Percentiles rank a stretch among this genome's conserved stretches.
Conservation (phyloP, 1,139 yeast genomes). For the Lodderomyces orthopsilosis region DNA sequence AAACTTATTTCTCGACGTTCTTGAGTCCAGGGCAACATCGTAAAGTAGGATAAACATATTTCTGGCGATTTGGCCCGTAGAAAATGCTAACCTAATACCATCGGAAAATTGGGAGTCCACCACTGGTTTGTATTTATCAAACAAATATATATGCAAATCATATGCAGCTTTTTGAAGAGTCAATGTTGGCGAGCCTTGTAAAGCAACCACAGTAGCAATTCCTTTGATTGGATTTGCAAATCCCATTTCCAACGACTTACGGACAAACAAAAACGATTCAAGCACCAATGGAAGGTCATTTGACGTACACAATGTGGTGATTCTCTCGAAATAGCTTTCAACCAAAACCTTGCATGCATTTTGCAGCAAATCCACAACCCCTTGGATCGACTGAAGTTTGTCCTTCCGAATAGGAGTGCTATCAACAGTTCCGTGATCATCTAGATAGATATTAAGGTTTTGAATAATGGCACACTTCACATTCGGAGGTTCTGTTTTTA, state of each 20-base stretch:
- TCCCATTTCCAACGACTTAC: slow-evolving; percentile 57
- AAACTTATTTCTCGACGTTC: slow-evolving; percentile 48
- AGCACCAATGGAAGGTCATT: slow-evolving; percentile 44
- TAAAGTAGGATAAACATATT: slow-evolving; percentile 33
- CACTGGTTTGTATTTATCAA: slow-evolving; percentile 67
- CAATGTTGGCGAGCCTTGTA: slow-evolving; percentile 52
- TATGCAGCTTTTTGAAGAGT: slow-evolving; percentile 48
- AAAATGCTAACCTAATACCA: slow-evolving; percentile 58
- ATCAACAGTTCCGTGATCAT: slow-evolving; percentile 51
- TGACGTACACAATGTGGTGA: slow-evolving; percentile 48
- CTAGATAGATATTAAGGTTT: slow-evolving; percentile 55
- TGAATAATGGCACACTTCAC: slow-evolving; percentile 48
- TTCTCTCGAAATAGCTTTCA: slow-evolving; percentile 54
- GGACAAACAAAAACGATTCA: slow-evolving; percentile 53
- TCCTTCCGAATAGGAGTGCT: slow-evolving; percentile 31
- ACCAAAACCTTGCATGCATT: slow-evolving; percentile 64
- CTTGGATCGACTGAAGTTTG: background rate
- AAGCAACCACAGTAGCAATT: slow-evolving; percentile 66
- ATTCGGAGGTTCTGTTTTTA: slow-evolving; percentile 12
- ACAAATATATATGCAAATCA: slow-evolving; percentile 52
- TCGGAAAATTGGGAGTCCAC: slow-evolving; percentile 63
- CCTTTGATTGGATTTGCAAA: slow-evolving; percentile 72
- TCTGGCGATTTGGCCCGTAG: slow-evolving; percentile 33
- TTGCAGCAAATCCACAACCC: background rate
- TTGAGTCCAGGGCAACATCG: slow-evolving; percentile 32